Conservation (phyloP, 2,329 filamentous ascomycete species). For the Pseudogymnoascus sp. region DNA sequence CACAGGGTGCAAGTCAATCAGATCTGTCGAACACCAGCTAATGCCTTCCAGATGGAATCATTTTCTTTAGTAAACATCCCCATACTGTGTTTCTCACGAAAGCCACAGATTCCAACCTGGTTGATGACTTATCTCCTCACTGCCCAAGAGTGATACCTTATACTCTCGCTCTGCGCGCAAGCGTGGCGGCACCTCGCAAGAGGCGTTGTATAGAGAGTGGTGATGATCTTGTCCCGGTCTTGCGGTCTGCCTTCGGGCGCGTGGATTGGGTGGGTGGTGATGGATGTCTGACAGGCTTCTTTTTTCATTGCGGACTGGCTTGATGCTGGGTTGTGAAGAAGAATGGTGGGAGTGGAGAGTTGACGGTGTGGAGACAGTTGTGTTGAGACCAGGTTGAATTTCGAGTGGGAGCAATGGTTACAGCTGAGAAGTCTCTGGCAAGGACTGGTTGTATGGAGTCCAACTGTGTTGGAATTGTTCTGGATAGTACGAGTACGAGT, state of each 20-base stretch:
- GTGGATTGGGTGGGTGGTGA: constrained; percentile 70
- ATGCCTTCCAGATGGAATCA: constrained; percentile 56
- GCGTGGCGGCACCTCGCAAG: constrained; percentile 43
- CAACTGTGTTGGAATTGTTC: background rate
- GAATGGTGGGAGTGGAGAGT: no score
- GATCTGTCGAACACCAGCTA: constrained; percentile 17
- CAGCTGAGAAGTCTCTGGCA: background rate
- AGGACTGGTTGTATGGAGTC: background rate
- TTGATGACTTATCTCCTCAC: constrained; percentile 88
- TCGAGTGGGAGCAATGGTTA: background rate
- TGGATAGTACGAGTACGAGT: background rate
- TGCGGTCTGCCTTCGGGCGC: constrained; percentile 68
- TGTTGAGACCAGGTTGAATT: background rate
- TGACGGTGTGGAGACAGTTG: no score
- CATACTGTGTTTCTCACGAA: constrained; percentile 81
- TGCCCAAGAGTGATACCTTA: constrained; percentile 77
- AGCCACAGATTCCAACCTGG: constrained; percentile 94
- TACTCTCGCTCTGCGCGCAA: constrained; percentile 53
- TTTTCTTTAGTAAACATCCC: constrained; percentile 94
- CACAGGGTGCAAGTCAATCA: no score
- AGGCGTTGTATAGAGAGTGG: constrained; percentile 69
- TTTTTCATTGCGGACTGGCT: constrained; percentile 50
- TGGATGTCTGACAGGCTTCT: constrained; percentile 81
- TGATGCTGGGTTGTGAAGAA: constrained; percentile 44
- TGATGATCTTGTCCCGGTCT: constrained; percentile 87